Evolutionary conservation across 2,329 filamentous ascomycete genomes (phyloP), one percentile per base, ranked within the genome.

Genomic region (Calonectria multiphialidica): DNA sequence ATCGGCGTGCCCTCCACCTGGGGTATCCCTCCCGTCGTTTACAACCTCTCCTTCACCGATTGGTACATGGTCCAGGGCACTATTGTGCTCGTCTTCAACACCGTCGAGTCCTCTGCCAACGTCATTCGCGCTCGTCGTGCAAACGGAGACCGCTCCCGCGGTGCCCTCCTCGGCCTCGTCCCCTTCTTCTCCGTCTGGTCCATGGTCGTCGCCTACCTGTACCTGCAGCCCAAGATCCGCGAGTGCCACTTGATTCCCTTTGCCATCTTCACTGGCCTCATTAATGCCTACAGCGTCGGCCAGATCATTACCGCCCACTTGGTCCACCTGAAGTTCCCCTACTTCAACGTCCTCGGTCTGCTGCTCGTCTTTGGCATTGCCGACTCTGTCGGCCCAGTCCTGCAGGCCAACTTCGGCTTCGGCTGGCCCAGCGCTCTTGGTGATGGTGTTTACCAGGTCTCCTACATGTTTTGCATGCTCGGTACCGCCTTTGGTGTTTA

Each of bases 241-340:
- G 87, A 93, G 83, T 88, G 93, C 81, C 95, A 98, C 82, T 88
- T 98, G 10, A 91, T 99, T 21, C 96, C 97, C 1, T 98, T 99
- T 83, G 89, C 93, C 75, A 88, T 98, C 82, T 98, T 97, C 82
- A 93, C 94, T 49, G 96, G 96, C 68, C 87, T 98, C 70, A 89
- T 98, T 81, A 98, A 98, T 82, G 96, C 97, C 73, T 98, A 98
- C 87, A 94, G 94, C 64, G 96, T 98, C 70, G 96, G 96, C 8
- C 94, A 96, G 83, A 98, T 98, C 87, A 98, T 98, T 84, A 95
- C 95, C 50, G 96, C 96, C 0, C 97, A 99, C 84, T 88, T 99
- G 23, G 95, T 96, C 72, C 94, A 96, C 84, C 90, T 94, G 49
- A 89, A 90, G 15, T 99, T 98, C 86, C 97, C 97, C 7, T 97